These are phyloP conservation scores for Parmelia sp. DNA, from an alignment of 495 filamentous ascomycete genomes.

Conservation along the genomic window DNA sequence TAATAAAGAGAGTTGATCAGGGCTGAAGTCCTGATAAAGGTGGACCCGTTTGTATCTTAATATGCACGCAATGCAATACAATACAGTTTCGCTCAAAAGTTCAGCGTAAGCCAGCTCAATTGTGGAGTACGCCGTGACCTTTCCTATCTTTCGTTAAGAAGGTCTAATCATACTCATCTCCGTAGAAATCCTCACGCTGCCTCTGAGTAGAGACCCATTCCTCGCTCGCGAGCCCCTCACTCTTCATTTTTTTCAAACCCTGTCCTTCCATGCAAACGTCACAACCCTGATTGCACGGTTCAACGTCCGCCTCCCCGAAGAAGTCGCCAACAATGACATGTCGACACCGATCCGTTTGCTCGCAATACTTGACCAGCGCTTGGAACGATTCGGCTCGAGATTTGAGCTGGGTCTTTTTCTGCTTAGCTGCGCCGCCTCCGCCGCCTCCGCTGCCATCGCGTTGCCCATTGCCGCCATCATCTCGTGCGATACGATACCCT, in stretches of 20 bases:
- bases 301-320: slow-evolving; percentile 62
- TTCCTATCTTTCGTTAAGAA: not conserved
- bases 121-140: not conserved
- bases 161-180: slow-evolving; percentile 23
- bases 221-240: slow-evolving; percentile 56
- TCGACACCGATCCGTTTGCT: slow-evolving; percentile 63
- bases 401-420: slow-evolving; percentile 32
- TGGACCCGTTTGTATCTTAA: not conserved
- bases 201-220: slow-evolving; percentile 70
- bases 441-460: slow-evolving; percentile 17
- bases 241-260: slow-evolving; percentile 57
- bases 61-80: slow-evolving; percentile 1
- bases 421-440: slow-evolving; percentile 13
- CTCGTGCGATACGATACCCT: slow-evolving; percentile 43
- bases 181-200: slow-evolving; percentile 50
- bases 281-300: slow-evolving; percentile 76
- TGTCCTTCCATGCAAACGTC: slow-evolving; percentile 77
- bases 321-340: slow-evolving; percentile 73
- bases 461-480: slow-evolving; percentile 27
- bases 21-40: not conserved
- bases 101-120: not conserved
- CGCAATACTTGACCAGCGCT: slow-evolving; percentile 72
- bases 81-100: not conserved
- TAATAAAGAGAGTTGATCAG: not conserved
- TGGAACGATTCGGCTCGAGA: slow-evolving; percentile 43